A percentile compares a stretch with the other conserved stretches of the same genome.
Conservation (phyloP, 164 flowering plant genomes). For the Cinnamomum micranthum region DNA sequence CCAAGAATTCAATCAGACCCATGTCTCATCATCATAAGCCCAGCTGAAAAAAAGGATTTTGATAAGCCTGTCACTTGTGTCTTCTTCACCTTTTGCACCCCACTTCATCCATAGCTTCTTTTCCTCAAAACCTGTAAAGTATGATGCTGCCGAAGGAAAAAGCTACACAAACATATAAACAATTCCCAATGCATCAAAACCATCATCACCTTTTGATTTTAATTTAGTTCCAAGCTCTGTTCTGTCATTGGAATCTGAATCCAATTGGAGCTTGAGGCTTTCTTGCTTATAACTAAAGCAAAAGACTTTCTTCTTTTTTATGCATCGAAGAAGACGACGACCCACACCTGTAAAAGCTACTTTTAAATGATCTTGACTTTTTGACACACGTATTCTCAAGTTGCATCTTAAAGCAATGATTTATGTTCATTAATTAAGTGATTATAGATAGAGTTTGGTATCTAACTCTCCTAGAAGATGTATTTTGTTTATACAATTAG, state of each 20-base stretch:
- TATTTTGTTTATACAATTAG: neutral
- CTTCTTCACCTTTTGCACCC: neutral
- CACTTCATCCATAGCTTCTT: conserved; percentile 11
- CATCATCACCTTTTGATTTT: conserved; percentile 2
- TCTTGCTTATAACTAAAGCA: conserved; percentile 9
- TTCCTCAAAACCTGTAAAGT: conserved; percentile 44
- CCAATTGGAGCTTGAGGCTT: conserved; percentile 3
- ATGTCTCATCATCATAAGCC: conserved; percentile 24
- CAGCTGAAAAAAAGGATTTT: conserved; percentile 21
- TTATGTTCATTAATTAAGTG: neutral
- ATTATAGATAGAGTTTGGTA: neutral
- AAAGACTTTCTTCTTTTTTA: neutral
- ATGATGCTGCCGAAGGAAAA: conserved; percentile 31
- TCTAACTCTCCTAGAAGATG: too few relatives aligned
- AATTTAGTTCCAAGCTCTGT: conserved; percentile 21
- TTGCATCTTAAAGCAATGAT: neutral
- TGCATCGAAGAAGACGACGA: neutral
- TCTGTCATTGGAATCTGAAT: conserved; percentile 40
- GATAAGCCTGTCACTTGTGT: conserved; percentile 8
- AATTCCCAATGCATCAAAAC: conserved; percentile 12
- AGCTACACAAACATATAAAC: conserved; percentile 10
- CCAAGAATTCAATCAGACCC: conserved; percentile 10
- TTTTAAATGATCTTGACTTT: neutral
- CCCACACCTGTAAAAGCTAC: conserved; percentile 2
- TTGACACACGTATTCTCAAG: neutral